Base-by-base conservation (phyloP, 106 monocot species). In the Acanthochlamys bracteata region DNA sequence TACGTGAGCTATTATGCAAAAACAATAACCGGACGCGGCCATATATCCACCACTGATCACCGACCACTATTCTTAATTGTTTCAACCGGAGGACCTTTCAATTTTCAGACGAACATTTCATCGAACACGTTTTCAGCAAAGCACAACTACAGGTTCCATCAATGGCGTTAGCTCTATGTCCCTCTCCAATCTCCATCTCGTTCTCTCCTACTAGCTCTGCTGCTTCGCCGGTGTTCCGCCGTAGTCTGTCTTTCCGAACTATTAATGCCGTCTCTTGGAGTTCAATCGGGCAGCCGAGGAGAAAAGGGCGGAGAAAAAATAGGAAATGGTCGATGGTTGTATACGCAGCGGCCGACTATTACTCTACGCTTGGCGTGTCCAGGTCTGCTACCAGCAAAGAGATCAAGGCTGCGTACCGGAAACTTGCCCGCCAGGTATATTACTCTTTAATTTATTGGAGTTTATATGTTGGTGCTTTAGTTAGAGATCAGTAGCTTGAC, bases 351-450 rank as follows among this genome's bases (percentile, higher is more conserved):
- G 76, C 67, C 1, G 95, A 95, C 63, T 87, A 95, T 73, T 95
- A 95, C 71, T 82, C 95, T 7, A 87, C 90, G 12, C 95, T 95
- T 17, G 95, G 95, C 0, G 80, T 95, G 17, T 65, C 90, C 15
- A 78, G 75, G 68, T 84, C 90, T 12, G 95, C 95, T 0, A 76
- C 61, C 61, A 65, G 11, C 66, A 95, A 95, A 74, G 84, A 95
- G 73, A 95, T 95, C 72, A 95, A 95, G 78, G 77, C 95, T 40
- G 95, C 95, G 0, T 95, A 90, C 55, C 73, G 95, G 10, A 79
- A 59, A 27, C 71, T 95, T 52, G 95, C 95, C 21, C 95, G 95
- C 33, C 95, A 95, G 90, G 95, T 95, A 59, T 21, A 61, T 17
- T 10, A 7, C 61, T 49, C 24, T 43, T 13, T 8, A 13, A 43